Evolutionary conservation across 352 stramenopile genomes (phyloP).

Genomic region (Elongisporangium prolatum): DNA sequence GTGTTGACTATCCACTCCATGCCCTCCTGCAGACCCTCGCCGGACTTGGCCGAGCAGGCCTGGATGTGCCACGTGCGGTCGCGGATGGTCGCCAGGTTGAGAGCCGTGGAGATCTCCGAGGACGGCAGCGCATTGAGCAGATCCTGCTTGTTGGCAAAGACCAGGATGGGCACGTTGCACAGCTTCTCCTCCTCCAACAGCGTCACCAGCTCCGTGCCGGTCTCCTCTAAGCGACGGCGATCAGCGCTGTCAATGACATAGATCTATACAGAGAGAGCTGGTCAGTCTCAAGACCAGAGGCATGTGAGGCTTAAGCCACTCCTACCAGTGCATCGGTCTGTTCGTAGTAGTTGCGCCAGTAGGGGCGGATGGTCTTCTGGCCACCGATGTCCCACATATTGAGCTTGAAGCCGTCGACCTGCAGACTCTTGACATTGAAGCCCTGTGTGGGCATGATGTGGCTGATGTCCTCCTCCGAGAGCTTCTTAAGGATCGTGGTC

Average conservation of each 20-base stretch:
- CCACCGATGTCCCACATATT: conserved; percentile 99
- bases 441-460: conserved; percentile 93
- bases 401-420: conserved; percentile 95
- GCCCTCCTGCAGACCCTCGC: conserved; percentile 85
- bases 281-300: background rate
- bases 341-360: conserved; percentile 99
- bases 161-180: conserved; percentile 87
- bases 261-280: conserved; percentile 38
- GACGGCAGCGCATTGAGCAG: conserved; percentile 89
- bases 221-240: conserved; percentile 89
- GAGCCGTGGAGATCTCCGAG: conserved; percentile 87
- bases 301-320: background rate
- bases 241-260: conserved; percentile 96
- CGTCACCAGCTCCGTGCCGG: conserved; percentile 89
- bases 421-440: conserved; percentile 97
- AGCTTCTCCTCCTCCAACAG: conserved; percentile 95
- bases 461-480: conserved; percentile 93
- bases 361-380: conserved; percentile 98
- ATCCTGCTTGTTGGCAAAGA: conserved; percentile 97
- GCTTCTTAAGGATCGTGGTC: conserved; percentile 96
- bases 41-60: conserved; percentile 86
- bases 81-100: conserved; percentile 87
- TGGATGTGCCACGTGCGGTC: conserved; percentile 91
- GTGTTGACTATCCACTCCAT: conserved; percentile 88
- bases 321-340: conserved; percentile 89